These are phyloP conservation scores for Boletus reticuloceps DNA, from an alignment of 768 basidiomycete genomes.

Conservation along the genomic window DNA sequence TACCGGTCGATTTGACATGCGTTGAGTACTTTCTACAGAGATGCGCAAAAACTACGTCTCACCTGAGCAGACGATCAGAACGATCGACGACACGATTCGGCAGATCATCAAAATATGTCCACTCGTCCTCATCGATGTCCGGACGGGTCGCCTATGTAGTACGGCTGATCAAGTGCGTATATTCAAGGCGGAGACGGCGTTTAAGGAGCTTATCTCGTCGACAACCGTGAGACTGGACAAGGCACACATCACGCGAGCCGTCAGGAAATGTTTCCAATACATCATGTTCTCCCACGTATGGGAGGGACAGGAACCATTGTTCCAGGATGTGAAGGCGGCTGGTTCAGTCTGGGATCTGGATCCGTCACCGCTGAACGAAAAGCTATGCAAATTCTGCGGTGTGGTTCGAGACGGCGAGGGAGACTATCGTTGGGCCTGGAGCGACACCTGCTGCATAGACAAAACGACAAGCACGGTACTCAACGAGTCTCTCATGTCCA, in stretches of 20 bases:
- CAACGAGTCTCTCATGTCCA: not conserved
- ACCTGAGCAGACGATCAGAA: not conserved
- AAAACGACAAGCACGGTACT: not conserved
- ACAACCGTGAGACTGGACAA: not conserved
- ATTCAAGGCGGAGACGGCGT: not conserved
- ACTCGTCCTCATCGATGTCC: not conserved
- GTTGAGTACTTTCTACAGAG: not conserved
- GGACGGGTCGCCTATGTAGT: not conserved
- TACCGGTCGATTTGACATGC: too few relatives aligned
- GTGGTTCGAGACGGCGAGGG: not conserved
- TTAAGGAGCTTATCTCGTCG: not conserved
- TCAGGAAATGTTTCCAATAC: not conserved
- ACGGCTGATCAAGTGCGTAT: not conserved
- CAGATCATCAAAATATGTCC: not conserved
- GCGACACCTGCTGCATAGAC: not conserved
- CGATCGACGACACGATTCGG: not conserved
- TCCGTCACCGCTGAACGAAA: not conserved
- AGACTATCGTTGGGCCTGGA: not conserved
- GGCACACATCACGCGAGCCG: not conserved
- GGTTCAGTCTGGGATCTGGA: not conserved
- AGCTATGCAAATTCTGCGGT: not conserved
- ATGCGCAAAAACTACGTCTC: conserved; percentile 1
- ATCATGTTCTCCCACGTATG: not conserved
- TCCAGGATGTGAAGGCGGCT: not conserved
- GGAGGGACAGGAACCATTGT: not conserved